Conservation (phyloP, 495 filamentous ascomycete genomes). For the Podospora didyma region DNA sequence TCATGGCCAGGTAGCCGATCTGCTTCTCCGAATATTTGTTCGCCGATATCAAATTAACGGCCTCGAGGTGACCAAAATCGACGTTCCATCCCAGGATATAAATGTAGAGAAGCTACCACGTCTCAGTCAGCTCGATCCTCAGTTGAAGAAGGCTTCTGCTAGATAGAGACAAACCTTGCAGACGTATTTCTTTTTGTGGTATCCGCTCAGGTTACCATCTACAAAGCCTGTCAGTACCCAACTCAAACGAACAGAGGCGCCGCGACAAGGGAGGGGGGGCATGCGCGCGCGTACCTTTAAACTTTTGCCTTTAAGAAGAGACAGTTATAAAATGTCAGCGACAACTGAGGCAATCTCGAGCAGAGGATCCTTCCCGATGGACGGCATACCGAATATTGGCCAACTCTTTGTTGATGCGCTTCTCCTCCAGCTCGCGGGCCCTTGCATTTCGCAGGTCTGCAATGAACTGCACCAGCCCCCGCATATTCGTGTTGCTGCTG, state of each 20-base stretch:
- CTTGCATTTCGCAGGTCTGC: conserved; percentile 93
- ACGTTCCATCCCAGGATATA: conserved; percentile 99
- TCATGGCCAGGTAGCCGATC: conserved; percentile 97
- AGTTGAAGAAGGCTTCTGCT: not conserved
- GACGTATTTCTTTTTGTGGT: conserved; percentile 99
- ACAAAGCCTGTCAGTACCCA: conserved; percentile 26
- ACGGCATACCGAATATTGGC: conserved; percentile 82
- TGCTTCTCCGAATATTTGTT: conserved; percentile 99
- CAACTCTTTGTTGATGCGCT: conserved; percentile 98
- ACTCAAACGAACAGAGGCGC: not conserved
- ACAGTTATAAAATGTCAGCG: not conserved
- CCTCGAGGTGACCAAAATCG: conserved; percentile 97
- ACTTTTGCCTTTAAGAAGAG: conserved; percentile 58
- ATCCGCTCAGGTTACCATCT: conserved; percentile 87
- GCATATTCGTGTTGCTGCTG: conserved; percentile 69
- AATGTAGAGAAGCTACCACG: conserved; percentile 81
- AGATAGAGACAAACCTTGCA: conserved; percentile 66
- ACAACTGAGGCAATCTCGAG: not conserved
- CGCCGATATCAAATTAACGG: conserved; percentile 94
- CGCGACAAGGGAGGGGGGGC: not conserved
- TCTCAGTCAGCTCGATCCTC: conserved; percentile 3
- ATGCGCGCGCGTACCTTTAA: conserved; percentile 54
- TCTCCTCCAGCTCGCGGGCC: conserved; percentile 95
- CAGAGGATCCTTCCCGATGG: not conserved
- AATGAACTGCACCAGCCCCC: conserved; percentile 92